These are phyloP conservation scores for Cutaneotrichosporon spelunceum DNA, from an alignment of 1,284 basidiomycete species.

Conservation along the genomic window DNA sequence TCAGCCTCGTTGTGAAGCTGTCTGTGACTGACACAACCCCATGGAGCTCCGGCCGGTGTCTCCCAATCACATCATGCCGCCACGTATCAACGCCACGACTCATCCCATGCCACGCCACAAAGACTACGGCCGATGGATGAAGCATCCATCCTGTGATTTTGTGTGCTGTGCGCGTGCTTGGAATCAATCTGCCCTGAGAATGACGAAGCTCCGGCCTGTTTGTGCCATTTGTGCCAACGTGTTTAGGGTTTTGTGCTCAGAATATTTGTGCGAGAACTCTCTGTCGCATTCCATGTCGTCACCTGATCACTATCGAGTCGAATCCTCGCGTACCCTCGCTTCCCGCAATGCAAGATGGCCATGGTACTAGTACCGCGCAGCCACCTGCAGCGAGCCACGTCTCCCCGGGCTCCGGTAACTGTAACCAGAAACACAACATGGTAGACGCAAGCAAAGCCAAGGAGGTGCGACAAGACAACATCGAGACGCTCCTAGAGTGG, in stretches of 20 bases:
- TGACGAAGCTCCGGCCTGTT: background rate
- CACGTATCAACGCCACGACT: background rate
- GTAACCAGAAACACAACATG: background rate
- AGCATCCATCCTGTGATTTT: too few species aligned
- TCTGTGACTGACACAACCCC: too few species aligned
- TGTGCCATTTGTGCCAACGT: too few species aligned
- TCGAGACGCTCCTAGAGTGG: conserved; percentile 20
- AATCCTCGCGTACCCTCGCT: background rate
- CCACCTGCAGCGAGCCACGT: background rate
- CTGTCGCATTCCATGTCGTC: background rate
- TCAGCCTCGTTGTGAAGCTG: too few species aligned
- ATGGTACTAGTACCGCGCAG: background rate
- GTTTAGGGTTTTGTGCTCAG: too few species aligned
- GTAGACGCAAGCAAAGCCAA: conserved; percentile 5
- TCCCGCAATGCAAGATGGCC: background rate
- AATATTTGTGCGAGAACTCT: background rate
- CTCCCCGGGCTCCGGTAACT: background rate
- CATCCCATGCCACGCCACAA: background rate
- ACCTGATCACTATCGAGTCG: conserved; percentile 2
- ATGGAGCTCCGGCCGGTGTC: too few species aligned
- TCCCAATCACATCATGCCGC: background rate
- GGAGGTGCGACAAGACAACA: background rate
- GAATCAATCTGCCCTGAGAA: background rate
- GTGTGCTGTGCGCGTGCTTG: background rate
- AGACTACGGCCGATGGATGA: background rate